A percentile compares a stretch with the other conserved stretches of the same genome.
Conservation (phyloP, 352 stramenopile genomes). For the Phytophthora cryptogea region DNA sequence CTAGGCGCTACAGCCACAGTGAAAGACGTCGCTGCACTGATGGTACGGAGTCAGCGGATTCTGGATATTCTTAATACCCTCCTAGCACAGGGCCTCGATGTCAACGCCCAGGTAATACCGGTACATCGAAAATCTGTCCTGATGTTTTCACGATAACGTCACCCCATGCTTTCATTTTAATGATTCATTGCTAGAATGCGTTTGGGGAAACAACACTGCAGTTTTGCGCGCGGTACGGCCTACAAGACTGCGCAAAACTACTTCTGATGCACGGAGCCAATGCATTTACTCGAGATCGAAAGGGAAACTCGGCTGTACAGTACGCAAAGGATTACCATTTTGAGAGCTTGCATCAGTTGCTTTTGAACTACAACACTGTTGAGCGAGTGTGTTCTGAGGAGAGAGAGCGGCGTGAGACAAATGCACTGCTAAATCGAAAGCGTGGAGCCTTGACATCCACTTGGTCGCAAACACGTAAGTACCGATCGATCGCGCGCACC, state of each 20-base stretch:
- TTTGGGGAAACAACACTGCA: constrained; percentile 71
- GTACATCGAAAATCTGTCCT: not conserved
- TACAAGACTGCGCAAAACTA: constrained; percentile 59
- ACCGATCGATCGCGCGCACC: not conserved
- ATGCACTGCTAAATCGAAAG: constrained; percentile 39
- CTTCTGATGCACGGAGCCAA: constrained; percentile 53
- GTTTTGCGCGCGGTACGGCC: constrained; percentile 51
- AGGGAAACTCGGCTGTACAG: constrained; percentile 43
- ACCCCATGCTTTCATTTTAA: not conserved
- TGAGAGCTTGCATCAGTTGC: constrained; percentile 38
- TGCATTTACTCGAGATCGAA: constrained; percentile 36
- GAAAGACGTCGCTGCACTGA: constrained; percentile 33
- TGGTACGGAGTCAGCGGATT: constrained; percentile 41
- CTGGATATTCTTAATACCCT: constrained; percentile 47
- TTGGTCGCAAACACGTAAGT: constrained; percentile 64
- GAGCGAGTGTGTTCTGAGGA: constrained; percentile 44
- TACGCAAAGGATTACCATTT: constrained; percentile 45
- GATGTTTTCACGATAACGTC: not conserved
- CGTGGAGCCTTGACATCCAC: constrained; percentile 48
- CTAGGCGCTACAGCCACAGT: constrained; percentile 26
- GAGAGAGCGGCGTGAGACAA: constrained; percentile 24
- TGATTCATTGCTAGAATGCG: constrained; percentile 45
- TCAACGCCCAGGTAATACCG: constrained; percentile 70
- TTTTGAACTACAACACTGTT: constrained; percentile 53
- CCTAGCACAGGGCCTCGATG: constrained; percentile 35